These are phyloP conservation scores for Calonectria honghensis DNA, from an alignment of 2,329 filamentous ascomycete genomes.

Conservation along the genomic window DNA sequence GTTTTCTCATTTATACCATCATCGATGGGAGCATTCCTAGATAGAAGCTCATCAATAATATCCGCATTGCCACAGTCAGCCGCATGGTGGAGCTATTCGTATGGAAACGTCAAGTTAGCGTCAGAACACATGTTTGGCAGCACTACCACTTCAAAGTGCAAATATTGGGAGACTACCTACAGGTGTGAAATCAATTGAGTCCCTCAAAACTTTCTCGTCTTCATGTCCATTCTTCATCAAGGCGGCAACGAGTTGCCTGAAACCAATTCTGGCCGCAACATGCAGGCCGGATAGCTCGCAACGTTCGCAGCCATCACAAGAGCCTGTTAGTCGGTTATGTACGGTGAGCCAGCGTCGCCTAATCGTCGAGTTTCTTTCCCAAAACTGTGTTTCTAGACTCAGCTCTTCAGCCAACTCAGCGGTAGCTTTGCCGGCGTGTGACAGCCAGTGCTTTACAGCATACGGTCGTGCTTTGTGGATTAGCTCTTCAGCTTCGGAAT, in stretches of 20 bases:
- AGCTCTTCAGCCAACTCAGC: slow-evolving; percentile 64
- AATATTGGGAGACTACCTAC: too few species aligned
- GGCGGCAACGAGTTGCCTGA: slow-evolving; percentile 61
- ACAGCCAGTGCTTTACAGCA: slow-evolving; percentile 64
- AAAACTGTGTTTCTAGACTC: slow-evolving; percentile 62
- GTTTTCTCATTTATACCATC: slow-evolving; percentile 58
- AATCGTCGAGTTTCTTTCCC: slow-evolving; percentile 60
- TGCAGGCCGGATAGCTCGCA: slow-evolving; percentile 61
- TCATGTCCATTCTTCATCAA: slow-evolving; percentile 62
- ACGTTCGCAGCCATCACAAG: slow-evolving; percentile 56
- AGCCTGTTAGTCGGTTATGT: slow-evolving; percentile 57
- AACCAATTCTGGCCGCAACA: slow-evolving; percentile 62
- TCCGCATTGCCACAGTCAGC: slow-evolving; percentile 40
- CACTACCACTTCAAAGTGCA: too few species aligned
- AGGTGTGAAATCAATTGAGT: slow-evolving; percentile 41
- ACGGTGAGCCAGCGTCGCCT: slow-evolving; percentile 63
- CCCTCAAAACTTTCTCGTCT: slow-evolving; percentile 58
- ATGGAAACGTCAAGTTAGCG: too few species aligned
- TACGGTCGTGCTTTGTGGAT: slow-evolving; percentile 58
- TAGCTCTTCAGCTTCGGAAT: slow-evolving; percentile 54
- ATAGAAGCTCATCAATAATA: slow-evolving; percentile 41
- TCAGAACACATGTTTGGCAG: too few species aligned
- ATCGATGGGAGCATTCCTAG: slow-evolving; percentile 39
- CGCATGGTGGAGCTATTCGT: slow-evolving; percentile 42
- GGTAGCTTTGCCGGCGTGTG: slow-evolving; percentile 64